Percentiles rank a stretch among this genome's conserved stretches.
Conservation (phyloP, 352 stramenopile genomes). For the Phytophthora pistaciae region DNA sequence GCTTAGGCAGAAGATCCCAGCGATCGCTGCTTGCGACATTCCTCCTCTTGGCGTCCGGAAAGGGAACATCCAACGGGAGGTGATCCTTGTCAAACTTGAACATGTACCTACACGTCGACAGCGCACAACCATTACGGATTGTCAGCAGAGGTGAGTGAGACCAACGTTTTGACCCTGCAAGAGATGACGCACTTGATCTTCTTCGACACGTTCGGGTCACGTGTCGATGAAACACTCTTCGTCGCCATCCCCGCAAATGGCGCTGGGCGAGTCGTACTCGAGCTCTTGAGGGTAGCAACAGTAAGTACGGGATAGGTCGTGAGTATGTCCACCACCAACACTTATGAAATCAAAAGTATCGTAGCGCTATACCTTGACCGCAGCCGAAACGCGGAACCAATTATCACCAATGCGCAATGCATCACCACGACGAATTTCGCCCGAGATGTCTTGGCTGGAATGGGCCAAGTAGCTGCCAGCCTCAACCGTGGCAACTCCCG, state of each 20-base stretch:
- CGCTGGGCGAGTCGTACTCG: constrained; percentile 65
- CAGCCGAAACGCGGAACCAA: constrained; percentile 84
- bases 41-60: constrained; percentile 72
- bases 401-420: constrained; percentile 80
- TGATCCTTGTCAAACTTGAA: constrained; percentile 89
- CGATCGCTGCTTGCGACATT: constrained; percentile 72
- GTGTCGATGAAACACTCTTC: constrained; percentile 84
- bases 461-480: constrained; percentile 75
- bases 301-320: not conserved
- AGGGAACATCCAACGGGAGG: constrained; percentile 80
- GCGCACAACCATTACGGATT: not conserved
- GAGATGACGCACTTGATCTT: constrained; percentile 66
- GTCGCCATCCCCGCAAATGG: constrained; percentile 77
- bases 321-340: not conserved
- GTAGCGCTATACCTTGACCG: constrained; percentile 57
- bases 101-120: constrained; percentile 56
- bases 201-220: constrained; percentile 83
- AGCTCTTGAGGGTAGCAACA: constrained; percentile 39
- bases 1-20: constrained; percentile 78
- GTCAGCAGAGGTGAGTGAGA: constrained; percentile 6
- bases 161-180: not conserved
- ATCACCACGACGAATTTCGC: constrained; percentile 80
- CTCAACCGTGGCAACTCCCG: constrained; percentile 76
- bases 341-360: not conserved
- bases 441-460: constrained; percentile 69